Evolutionary conservation across 106 monocot species (phyloP), one percentile per base, ranked within the genome.

Genomic region (Gastrodia elata): DNA sequence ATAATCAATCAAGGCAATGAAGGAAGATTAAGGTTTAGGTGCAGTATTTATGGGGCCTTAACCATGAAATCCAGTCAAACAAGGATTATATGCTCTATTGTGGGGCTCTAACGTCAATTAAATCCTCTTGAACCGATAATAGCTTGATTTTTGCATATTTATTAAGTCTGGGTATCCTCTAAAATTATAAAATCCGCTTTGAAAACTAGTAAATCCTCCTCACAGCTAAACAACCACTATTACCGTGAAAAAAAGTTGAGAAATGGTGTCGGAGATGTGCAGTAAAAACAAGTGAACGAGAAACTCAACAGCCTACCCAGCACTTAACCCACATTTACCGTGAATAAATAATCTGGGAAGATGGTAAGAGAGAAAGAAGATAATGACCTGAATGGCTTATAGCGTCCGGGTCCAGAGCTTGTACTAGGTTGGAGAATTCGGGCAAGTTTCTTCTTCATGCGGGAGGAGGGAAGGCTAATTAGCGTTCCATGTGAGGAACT

Each of bases 401-500:
- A 75, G 78, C 88, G 26, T 97, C 92, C 44, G 97, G 92, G 56
- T 97, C 90, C 57, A 90, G 72, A 65, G 73, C 43, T 38, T 73
- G 79, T 42, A 97, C 80, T 79, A 93, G 81, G 4, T 79, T 65
- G 39, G 88, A 78, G 86, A 97, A 88, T 77, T 90, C 83, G 33
- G 88, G 65, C 88, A 85, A 93, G 88, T 97, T n/a, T 74, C 74
- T 84, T 86, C 87, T 97, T 97, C 28, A 80, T 81, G 14, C 97
- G 89, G n/a, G 67, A 97, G 90, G 55, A 97, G 92, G 38, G n/a
- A n/a, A 97, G 74, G 78, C 97, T 97, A 82, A n/a, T 97, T 97
- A 58, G 97, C 97, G 71, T 97, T 97, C 97, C 97, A 97, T 0
- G 97, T 93, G n/a, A 97, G 22, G 69, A 93, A 88, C 84, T 78